Evolutionary conservation across 345 rosid species (phyloP), one percentile per base, ranked within the genome.

Genomic region (Eucalyptus fibrosa): DNA sequence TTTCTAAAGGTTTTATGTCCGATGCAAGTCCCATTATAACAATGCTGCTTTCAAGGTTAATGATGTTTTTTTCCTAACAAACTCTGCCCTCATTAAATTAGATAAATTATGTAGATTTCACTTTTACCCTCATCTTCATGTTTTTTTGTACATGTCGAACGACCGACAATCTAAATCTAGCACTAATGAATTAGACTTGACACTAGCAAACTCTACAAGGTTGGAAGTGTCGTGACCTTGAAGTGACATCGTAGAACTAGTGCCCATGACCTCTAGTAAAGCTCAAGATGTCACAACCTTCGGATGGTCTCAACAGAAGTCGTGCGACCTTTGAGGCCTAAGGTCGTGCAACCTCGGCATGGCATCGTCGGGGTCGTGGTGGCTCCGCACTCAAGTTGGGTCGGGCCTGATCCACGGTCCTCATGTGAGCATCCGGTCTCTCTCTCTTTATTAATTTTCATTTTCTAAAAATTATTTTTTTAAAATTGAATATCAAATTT

Each of bases 321-420:
- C 7, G 0, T 0, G 0, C 2, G 0, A 28, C 16, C 32, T 26
- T 26, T 4, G 15, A 26, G n/a, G 67, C 8, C 67, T 60, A 60
- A 60, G 67, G 67, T 28, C 16, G 3, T 12, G 32, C 7, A 28
- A 60, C 67, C n/a, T 60, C 0, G 2, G 15, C 7, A 12, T 12
- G 8, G 67, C 3, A 5, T 56, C 3, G 2, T 0, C 2, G 8
- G 32, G 67, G 30, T 59, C 14, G 14, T 26, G 15, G 3, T 8
- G 65, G n/a, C 14, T 26, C 13, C 0, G 3, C 30, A 9, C 60
- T 56, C 1, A 2, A 23, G 60, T 56, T 56, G 60, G 60, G 28
- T 56, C 0, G 6, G 23, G 23, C 55, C 1, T 51, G 21, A 17
- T 51, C 55, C 55, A 17, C 4, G 0, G 21, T 17, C 55, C 56